Evolutionary conservation across 1,284 basidiomycete genomes (phyloP).

Genomic region (Earliella scabrosa): DNA sequence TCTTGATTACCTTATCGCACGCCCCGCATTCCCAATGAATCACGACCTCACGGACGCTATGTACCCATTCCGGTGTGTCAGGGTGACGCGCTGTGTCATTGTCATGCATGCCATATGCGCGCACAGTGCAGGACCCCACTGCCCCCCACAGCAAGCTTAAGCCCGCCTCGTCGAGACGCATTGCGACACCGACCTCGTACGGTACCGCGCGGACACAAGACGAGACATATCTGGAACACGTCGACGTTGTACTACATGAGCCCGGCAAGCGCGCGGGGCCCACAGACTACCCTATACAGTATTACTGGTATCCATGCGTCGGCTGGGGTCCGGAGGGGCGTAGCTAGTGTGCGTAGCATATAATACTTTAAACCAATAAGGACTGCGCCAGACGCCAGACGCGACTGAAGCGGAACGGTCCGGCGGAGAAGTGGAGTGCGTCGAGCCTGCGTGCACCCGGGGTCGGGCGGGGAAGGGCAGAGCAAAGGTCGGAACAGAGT

Average conservation of each 20-base stretch:
- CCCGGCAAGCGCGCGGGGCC: not conserved
- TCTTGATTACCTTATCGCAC: slow-evolving; percentile 13
- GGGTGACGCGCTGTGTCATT: not conserved
- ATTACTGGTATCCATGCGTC: slow-evolving; percentile 7
- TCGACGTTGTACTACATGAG: slow-evolving; percentile 14
- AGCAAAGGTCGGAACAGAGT: too few species aligned
- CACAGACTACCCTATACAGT: slow-evolving; percentile 3
- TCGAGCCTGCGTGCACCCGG: too few species aligned
- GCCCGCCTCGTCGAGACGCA: too few species aligned
- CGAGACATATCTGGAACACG: slow-evolving; percentile 1
- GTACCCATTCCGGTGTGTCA: not conserved
- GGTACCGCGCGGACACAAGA: not conserved
- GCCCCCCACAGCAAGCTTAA: not conserved
- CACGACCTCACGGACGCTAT: not conserved
- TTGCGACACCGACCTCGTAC: not conserved
- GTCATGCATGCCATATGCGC: not conserved
- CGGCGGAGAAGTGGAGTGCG: not conserved
- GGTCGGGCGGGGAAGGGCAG: too few species aligned
- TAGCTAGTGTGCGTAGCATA: not conserved
- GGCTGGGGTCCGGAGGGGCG: not conserved
- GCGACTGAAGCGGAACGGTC: not conserved
- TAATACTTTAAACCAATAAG: slow-evolving; percentile 7
- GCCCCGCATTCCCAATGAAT: slow-evolving; percentile 8
- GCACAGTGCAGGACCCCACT: not conserved
- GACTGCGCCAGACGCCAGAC: not conserved